Evolutionary conservation across 2,329 filamentous ascomycete species (phyloP).

Genomic region (Aspergillus flavus): DNA sequence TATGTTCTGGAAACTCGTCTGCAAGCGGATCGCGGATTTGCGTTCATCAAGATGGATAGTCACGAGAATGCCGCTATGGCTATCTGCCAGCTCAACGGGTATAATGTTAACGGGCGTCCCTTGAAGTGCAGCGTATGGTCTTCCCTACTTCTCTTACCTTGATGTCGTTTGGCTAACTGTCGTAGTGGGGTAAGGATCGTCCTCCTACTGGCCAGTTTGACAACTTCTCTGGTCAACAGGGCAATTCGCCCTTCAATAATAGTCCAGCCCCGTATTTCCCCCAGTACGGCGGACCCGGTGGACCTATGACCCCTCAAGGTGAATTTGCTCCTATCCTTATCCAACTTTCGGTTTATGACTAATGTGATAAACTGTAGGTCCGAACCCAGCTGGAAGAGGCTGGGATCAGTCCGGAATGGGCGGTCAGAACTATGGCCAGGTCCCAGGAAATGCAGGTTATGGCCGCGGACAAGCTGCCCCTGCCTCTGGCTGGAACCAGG

Average conservation of each 20-base stretch:
- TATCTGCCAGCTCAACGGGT: slow-evolving; percentile 96
- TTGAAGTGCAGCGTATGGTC: slow-evolving; percentile 95
- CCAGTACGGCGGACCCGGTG: slow-evolving; percentile 78
- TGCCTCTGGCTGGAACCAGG: slow-evolving; percentile 56
- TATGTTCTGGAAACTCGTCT: slow-evolving; percentile 97
- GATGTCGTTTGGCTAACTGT: slow-evolving; percentile 26
- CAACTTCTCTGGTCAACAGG: slow-evolving; percentile 79
- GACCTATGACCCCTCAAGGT: slow-evolving; percentile 65
- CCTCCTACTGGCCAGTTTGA: slow-evolving; percentile 82
- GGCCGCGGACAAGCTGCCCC: slow-evolving; percentile 69
- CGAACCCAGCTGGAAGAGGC: slow-evolving; percentile 60
- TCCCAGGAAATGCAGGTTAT: slow-evolving; percentile 76
- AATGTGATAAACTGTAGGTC: slow-evolving; percentile 41
- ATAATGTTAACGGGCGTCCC: slow-evolving; percentile 95
- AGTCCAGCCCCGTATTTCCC: slow-evolving; percentile 86
- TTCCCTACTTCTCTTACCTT: slow-evolving; percentile 31
- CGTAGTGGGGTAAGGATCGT: slow-evolving; percentile 98
- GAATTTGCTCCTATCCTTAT: slow-evolving; percentile 18
- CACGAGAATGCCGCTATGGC: slow-evolving; percentile 98
- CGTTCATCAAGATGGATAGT: slow-evolving; percentile 98
- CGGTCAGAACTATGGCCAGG: slow-evolving; percentile 60
- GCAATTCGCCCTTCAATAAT: slow-evolving; percentile 68
- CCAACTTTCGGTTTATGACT: slow-evolving; percentile 10
- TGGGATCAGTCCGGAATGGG: slow-evolving; percentile 54
- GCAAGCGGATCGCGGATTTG: slow-evolving; percentile 96